These are phyloP conservation scores for Kitagawia praeruptora DNA, from an alignment of 129 eudicot species.

Conservation along the genomic window DNA sequence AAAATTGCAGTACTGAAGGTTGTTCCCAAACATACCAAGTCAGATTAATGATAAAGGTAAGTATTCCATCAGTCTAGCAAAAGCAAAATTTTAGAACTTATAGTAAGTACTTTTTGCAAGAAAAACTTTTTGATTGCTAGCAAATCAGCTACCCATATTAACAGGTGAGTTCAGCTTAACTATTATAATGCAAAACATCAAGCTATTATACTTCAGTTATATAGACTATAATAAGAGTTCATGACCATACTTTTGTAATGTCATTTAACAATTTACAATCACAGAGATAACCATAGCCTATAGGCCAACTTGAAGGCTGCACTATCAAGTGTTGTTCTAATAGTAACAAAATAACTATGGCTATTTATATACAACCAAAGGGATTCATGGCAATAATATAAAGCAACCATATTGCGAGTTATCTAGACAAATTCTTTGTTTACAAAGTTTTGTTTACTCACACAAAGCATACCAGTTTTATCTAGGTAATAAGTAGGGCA, in stretches of 20 bases:
- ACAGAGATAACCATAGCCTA: not conserved
- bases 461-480: no score
- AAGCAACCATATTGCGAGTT: no score
- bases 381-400: not conserved
- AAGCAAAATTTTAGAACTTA: not conserved
- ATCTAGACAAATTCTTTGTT: no score
- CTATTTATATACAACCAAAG: not conserved
- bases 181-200: not conserved
- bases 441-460: no score
- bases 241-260: not conserved
- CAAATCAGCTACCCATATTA: not conserved
- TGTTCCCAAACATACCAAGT: conserved; percentile 90
- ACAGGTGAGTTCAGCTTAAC: not conserved
- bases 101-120: not conserved
- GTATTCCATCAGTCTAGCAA: not conserved
- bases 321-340: not conserved
- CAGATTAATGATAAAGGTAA: not conserved
- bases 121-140: not conserved
- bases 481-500: no score
- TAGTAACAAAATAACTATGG: not conserved
- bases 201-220: not conserved
- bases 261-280: not conserved
- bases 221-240: not conserved
- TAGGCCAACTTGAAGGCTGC: not conserved
- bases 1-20: conserved; percentile 78